Evolutionary conservation across 1,284 basidiomycete species (phyloP).

Genomic region (Boletus semigastroideus): DNA sequence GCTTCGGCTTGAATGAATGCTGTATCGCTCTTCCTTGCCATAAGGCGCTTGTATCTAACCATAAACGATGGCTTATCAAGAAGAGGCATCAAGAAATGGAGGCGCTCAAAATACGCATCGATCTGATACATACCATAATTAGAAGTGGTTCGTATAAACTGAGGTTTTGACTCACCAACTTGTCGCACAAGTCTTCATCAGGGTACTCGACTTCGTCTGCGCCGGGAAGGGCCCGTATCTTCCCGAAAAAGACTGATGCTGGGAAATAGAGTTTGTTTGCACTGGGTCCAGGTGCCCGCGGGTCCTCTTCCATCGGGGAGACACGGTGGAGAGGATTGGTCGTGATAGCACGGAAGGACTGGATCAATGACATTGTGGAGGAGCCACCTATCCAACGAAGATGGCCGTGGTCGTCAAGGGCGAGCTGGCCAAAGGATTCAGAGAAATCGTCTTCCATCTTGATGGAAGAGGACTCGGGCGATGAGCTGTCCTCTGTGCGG

Average conservation of each 20-base stretch:
- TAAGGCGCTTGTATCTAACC: constrained; percentile 65
- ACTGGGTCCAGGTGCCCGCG: constrained; percentile 68
- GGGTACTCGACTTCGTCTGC: constrained; percentile 89
- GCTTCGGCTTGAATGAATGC: constrained; percentile 55
- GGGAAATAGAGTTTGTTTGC: constrained; percentile 87
- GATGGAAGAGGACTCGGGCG: constrained; percentile 45
- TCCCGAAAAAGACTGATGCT: constrained; percentile 84
- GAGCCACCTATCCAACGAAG: constrained; percentile 91
- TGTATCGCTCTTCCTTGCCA: constrained; percentile 64
- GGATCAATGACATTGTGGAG: constrained; percentile 87
- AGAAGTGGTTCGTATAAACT: constrained; percentile 14
- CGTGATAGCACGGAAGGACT: constrained; percentile 78
- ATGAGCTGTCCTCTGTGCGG: constrained; percentile 31
- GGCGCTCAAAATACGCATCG: constrained; percentile 78
- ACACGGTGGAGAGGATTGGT: constrained; percentile 72
- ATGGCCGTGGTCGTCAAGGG: constrained; percentile 86
- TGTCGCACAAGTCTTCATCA: constrained; percentile 77
- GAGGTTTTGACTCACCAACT: constrained; percentile 48
- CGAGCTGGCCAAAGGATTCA: constrained; percentile 82
- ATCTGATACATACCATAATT: constrained; percentile 49
- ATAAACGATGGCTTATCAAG: constrained; percentile 82
- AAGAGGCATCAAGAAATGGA: constrained; percentile 84
- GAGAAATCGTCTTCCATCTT: constrained; percentile 72
- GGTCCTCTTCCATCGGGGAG: constrained; percentile 81
- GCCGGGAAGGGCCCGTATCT: constrained; percentile 77